Base-by-base conservation (phyloP, 495 filamentous ascomycete genomes). In the Aspergillus hancockii region DNA sequence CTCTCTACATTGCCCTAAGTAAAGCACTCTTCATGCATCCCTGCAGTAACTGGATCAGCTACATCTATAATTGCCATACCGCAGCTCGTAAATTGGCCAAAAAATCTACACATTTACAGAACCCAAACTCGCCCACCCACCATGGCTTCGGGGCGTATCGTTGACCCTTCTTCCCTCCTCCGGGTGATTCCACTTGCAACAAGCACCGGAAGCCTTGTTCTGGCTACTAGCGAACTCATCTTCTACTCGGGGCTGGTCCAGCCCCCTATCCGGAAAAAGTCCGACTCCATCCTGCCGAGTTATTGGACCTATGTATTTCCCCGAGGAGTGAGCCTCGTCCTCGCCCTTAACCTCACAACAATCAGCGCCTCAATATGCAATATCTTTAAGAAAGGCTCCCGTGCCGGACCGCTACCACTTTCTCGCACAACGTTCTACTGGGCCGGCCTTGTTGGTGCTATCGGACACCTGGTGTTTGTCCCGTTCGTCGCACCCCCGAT, bases 131-230 rank as follows among this genome's bases (percentile, higher is more conserved):
- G 7, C 3, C 25, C 3, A 7, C 7, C 7, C 25, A 28, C 25
- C 43, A 77, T 77, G 73, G 75, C 72, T n/a, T 75, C 72, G 38
- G 63, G 64, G 10, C 58, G 61, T 6, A 68, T 77, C 66, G 68
- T 77, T 58, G 67, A 77, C 60, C 76, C 75, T 9, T 52, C 72
- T 14, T 66, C 62, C 12, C 65, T 75, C 38, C 66, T 78, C 28
- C 71, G 72, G 21, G 49, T 69, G 7, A 66, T 67, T 13, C 76
- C 76, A 4, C 65, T 79, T 0, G 51, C 77, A 55, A 71, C 71
- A n/a, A 76, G 75, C 50, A 77, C 74, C 0, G 71, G 62, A 50
- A 72, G 71, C 4, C 65, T 79, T 21, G 66, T 62, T 36, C 71
- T 65, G 56, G 69, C 75, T 9, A 56, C 60, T 6, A 65, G 74